Percentiles rank a stretch among this genome's conserved stretches.
These are phyloP conservation scores for Letharia lupina DNA, from an alignment of 495 filamentous ascomycete genomes.

Conservation along the genomic window DNA sequence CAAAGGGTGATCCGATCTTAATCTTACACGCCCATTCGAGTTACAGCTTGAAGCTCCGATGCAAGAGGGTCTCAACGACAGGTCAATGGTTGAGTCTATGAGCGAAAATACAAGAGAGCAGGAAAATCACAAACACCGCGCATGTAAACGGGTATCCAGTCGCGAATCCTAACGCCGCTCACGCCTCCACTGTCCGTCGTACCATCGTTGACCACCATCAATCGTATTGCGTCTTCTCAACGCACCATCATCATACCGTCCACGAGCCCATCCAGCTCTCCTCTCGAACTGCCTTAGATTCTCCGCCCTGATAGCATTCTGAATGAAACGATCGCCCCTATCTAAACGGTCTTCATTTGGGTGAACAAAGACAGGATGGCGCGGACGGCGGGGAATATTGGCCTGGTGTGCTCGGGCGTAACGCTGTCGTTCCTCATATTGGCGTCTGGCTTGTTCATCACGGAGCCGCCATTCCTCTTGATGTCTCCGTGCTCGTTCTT, in stretches of 20 bases:
- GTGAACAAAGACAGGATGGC: slow-evolving; percentile 6
- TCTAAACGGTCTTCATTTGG: not conserved
- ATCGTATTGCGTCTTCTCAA: slow-evolving; percentile 15
- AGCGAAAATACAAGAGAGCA: not conserved
- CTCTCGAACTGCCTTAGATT: slow-evolving; percentile 1
- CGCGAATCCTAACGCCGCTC: not conserved
- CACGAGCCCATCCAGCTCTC: not conserved
- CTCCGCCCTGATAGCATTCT: not conserved
- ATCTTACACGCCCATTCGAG: not conserved
- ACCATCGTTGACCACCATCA: slow-evolving; percentile 9
- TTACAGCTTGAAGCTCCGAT: not conserved
- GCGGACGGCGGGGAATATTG: slow-evolving; percentile 9
- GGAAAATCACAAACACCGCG: not conserved
- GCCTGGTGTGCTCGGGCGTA: not conserved
- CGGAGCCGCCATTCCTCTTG: not conserved
- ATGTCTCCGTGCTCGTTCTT: slow-evolving; percentile 4
- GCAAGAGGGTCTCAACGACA: not conserved
- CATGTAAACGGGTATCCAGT: not conserved
- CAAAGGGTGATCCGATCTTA: too few relatives aligned
- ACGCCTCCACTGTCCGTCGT: not conserved
- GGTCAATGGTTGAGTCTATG: not conserved
- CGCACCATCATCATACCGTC: slow-evolving; percentile 4
- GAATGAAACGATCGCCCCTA: slow-evolving; percentile 4
- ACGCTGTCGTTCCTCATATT: slow-evolving; percentile 3
- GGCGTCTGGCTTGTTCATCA: not conserved